These are phyloP conservation scores for Rosellinia necatrix DNA, from an alignment of 2,329 filamentous ascomycete species.

Conservation along the genomic window DNA sequence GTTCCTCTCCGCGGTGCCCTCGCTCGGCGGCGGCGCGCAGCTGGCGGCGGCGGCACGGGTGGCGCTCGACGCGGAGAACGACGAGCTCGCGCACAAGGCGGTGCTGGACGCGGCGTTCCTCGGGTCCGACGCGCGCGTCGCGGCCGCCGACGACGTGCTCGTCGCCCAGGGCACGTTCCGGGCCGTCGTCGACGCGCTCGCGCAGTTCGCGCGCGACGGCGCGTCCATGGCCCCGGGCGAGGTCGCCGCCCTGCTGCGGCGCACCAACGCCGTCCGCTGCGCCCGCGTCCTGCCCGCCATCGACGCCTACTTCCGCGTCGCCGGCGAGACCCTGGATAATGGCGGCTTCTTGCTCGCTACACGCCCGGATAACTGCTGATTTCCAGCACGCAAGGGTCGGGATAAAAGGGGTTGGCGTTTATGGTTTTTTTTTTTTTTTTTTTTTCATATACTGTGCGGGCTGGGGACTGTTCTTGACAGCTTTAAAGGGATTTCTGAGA, in stretches of 20 bases:
- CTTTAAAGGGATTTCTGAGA: too few relatives aligned
- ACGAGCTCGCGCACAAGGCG: constrained; percentile 24
- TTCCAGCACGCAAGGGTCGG: too few relatives aligned
- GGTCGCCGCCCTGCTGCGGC: constrained; percentile 1
- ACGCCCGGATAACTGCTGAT: constrained; percentile 20
- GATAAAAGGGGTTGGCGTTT: too few relatives aligned
- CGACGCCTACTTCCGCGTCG: constrained; percentile 24
- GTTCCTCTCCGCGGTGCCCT: constrained; percentile 20
- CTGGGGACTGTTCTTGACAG: too few relatives aligned
- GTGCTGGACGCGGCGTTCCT: constrained; percentile 19
- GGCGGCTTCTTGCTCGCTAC: constrained; percentile 10
- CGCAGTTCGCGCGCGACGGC: constrained; percentile 8
- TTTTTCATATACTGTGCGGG: too few relatives aligned
- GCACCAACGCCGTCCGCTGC: constrained; percentile 19
- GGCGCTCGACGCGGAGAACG: constrained; percentile 23
- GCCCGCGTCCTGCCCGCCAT: constrained; percentile 23
- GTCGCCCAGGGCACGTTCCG: constrained; percentile 23
- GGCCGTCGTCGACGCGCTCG: constrained; percentile 21
- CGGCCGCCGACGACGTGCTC: constrained; percentile 16
- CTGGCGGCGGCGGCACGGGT: constrained; percentile 10
- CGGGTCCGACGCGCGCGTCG: not conserved
- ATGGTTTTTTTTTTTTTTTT: too few relatives aligned
- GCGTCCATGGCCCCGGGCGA: constrained; percentile 2
- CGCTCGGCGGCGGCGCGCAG: not conserved
- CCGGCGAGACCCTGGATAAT: constrained; percentile 12